A percentile compares a stretch with the other conserved stretches of the same genome.
Evolutionary conservation across 2,329 filamentous ascomycete genomes (phyloP).

Genomic region (Aspergillus ochraceoroseus): DNA sequence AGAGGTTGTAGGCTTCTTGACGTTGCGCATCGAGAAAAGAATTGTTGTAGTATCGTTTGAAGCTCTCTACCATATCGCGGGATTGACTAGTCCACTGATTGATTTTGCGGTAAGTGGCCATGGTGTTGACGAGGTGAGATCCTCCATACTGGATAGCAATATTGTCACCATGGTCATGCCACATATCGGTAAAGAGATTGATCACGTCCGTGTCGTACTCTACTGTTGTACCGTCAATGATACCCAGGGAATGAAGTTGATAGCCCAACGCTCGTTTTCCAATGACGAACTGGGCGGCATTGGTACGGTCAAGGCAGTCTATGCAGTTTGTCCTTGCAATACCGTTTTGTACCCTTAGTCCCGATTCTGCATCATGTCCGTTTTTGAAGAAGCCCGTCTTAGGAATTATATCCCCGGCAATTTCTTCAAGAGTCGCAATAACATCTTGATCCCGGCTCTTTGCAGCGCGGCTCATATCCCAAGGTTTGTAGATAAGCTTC

Average conservation of each 20-base stretch:
- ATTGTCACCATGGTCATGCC: slow-evolving; percentile 94
- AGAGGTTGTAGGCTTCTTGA: slow-evolving; percentile 96
- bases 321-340: slow-evolving; percentile 96
- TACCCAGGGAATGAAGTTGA: slow-evolving; percentile 84
- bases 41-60: slow-evolving; percentile 98
- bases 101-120: slow-evolving; percentile 98
- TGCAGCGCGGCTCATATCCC: slow-evolving; percentile 95
- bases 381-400: slow-evolving; percentile 95
- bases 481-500: slow-evolving; percentile 88
- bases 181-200: slow-evolving; percentile 97
- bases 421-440: slow-evolving; percentile 82
- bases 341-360: slow-evolving; percentile 75
- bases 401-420: slow-evolving; percentile 79
- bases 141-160: slow-evolving; percentile 97
- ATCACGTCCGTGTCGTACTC: slow-evolving; percentile 94
- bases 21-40: slow-evolving; percentile 96
- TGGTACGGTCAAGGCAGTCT: slow-evolving; percentile 93
- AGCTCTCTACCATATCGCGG: slow-evolving; percentile 97
- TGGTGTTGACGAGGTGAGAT: slow-evolving; percentile 95
- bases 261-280: slow-evolving; percentile 89
- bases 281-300: slow-evolving; percentile 96
- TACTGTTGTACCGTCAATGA: slow-evolving; percentile 71
- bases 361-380: slow-evolving; percentile 64
- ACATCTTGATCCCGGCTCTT: slow-evolving; percentile 92
- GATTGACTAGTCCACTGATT: slow-evolving; percentile 99